Evolutionary conservation across 495 filamentous ascomycete genomes (phyloP), one percentile per base, ranked within the genome.

Genomic region (Aspergillus affinis): DNA sequence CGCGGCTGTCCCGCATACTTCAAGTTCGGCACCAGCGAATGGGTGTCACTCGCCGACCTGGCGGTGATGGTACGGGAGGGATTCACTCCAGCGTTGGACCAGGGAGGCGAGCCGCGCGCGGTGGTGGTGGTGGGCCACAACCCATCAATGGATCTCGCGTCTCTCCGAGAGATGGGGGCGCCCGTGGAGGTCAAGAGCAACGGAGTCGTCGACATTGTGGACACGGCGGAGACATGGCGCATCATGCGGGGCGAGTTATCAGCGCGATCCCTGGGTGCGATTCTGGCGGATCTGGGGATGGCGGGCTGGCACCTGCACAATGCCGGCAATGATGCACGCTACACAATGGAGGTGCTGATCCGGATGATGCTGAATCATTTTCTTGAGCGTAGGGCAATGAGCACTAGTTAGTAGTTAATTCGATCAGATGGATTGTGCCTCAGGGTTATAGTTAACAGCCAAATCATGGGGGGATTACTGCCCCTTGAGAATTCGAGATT

Each of bases 271-370:
- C 82, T 98, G 17, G 80, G 70, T 2, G 66, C 32, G 13, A 73
- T 95, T n/a, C 80, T 96, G 29, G 58, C 67, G 49, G 80, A 84
- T n/a, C 69, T 96, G 32, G 85, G 78, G 12, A 80, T 95, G 13
- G 65, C 69, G 2, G 82, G 74, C 6, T 81, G 79, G 75, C 75
- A 92, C 63, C 75, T 93, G 48, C 94, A 98, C 73, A 97, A 98
- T 65, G 94, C 89, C 46, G 86, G 94, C n/a, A 98, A 98, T 68
- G 94, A 98, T 68, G 94, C 94, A 5, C 84, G 84, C 6, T 96
- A 90, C 70, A 93, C 93, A 0, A 67, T 97, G 59, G 84, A 87
- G 61, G 88, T 84, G 27, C 81, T 96, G 79, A 69, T 98, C 12
- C 81, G 75, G 13, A 81, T 97, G 62, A 79, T 83, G 48, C 68